phyloP scores from a whole-genome alignment of 2,329 filamentous ascomycete genomes.

The Parafenestella ontariensis region DNA sequence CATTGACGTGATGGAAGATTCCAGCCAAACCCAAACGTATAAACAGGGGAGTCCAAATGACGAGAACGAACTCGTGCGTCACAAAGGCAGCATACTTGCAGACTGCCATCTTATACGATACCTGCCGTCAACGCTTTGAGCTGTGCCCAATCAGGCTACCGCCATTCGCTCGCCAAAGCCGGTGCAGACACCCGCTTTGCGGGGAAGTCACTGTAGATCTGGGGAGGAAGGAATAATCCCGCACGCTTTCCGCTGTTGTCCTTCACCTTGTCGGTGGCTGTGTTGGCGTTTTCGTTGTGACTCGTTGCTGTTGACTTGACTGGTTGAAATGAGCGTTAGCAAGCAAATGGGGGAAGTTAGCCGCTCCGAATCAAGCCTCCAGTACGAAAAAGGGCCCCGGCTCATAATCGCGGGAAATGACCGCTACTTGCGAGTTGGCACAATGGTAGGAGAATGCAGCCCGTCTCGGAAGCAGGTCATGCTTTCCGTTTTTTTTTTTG shows the following conservation, averaged over 20 bases:
- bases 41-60: not conserved
- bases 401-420: too few species aligned
- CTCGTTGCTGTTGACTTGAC: not conserved
- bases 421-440: too few species aligned
- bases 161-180: not conserved
- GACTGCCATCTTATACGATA: not conserved
- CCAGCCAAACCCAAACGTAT: not conserved
- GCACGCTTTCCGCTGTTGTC: conserved; percentile 3
- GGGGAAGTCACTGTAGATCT: conserved; percentile 5
- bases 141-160: conserved; percentile 1
- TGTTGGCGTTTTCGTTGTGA: not conserved
- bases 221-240: conserved; percentile 9
- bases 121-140: not conserved
- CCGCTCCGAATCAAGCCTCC: too few species aligned
- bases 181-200: conserved; percentile 1
- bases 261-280: not conserved
- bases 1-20: conserved; percentile 13
- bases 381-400: too few species aligned
- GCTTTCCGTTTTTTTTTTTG: too few species aligned
- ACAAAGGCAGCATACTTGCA: not conserved
- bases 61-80: not conserved
- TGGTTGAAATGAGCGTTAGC: not conserved
- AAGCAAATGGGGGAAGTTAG: not conserved
- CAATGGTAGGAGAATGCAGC: too few species aligned
- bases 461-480: too few species aligned